Base-by-base conservation (phyloP, 2,329 filamentous ascomycete genomes). In the Scleromitrula shiraiana region DNA sequence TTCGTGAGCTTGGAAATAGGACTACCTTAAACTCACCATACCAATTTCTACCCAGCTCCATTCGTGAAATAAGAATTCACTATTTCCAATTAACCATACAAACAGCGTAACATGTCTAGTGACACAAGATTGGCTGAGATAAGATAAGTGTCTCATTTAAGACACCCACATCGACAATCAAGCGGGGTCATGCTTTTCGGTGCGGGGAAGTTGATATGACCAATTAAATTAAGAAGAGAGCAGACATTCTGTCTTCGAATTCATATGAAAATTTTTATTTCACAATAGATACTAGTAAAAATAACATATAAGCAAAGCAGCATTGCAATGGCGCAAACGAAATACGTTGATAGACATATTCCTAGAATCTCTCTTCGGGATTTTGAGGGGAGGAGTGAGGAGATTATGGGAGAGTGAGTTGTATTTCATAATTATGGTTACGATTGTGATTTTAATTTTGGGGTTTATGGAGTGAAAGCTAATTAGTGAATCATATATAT, bases 371-470 rank as follows among this genome's bases (percentile, higher is more conserved):
- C 77, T 3, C 67, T 81, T 12, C 67, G 64, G 38, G 65, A 78
- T 58, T 80, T 78, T 55, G 66, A 71, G 24, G 55, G 59, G n/a
- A 71, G 77, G 37, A 69, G 77, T 54, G 69, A 74, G 44, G 67
- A 73, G 36, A 79, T 81, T 54, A 77, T 75, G 0, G 46, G 59
- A 1, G 62, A 79, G 52, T 67, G 80, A 7, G 65, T 75, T 41
- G 17, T 5, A n/a, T 38, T 12, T 20, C 7, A 23, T 9, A 14
- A 15, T 15, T 35, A 17, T 7, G 14, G 7, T 7, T 24, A 8
- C 7, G 7, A 5, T 15, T 7, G 7, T 4, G 7, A 26, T 27
- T 32, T 24, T n/a, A 12, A 23, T 2, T 19, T 8, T n/a, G n/a
- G 5, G 8, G 8, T 29, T 8, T 6, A 32, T 20, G 9, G 2